These are phyloP conservation scores for Geotrichum bryndzae DNA, from an alignment of 1,139 yeast genomes.

Conservation along the genomic window DNA sequence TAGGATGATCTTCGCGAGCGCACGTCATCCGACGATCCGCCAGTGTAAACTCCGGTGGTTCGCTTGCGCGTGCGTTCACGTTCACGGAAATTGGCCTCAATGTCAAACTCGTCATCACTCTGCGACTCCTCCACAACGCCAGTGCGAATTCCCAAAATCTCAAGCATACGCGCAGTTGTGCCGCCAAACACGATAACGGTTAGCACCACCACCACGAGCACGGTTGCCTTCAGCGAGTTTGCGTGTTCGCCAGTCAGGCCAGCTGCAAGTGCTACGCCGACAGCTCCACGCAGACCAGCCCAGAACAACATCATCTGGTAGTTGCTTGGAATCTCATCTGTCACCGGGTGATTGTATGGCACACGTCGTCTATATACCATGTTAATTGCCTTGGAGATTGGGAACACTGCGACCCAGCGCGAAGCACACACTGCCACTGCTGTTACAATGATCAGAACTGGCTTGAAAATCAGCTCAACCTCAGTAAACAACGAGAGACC, in stretches of 20 bases:
- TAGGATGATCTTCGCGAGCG: slow-evolving; percentile 23
- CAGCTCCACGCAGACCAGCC: slow-evolving; percentile 99
- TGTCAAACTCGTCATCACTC: slow-evolving; percentile 92
- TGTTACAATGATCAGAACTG: slow-evolving; percentile 82
- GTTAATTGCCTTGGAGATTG: slow-evolving; percentile 77
- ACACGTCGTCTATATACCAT: slow-evolving; percentile 62
- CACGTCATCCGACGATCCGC: slow-evolving; percentile 3
- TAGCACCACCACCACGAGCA: slow-evolving; percentile 88
- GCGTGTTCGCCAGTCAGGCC: slow-evolving; percentile 94
- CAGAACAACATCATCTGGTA: slow-evolving; percentile 99
- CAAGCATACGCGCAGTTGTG: slow-evolving; percentile 96
- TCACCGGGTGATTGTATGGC: slow-evolving; percentile 39
- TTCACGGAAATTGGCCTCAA: slow-evolving; percentile 54
- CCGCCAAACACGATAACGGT: slow-evolving; percentile 97
- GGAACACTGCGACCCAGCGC: slow-evolving; percentile 97
- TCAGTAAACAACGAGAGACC: slow-evolving; percentile 94
- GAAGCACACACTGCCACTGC: slow-evolving; percentile 89
- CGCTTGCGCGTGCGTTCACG: slow-evolving; percentile 31
- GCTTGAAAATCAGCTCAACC: slow-evolving; percentile 91
- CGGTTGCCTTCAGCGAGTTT: slow-evolving; percentile 85
- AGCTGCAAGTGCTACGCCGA: slow-evolving; percentile 97
- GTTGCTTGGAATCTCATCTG: slow-evolving; percentile 85
- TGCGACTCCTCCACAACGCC: slow-evolving; percentile 81
- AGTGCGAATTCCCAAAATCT: slow-evolving; percentile 83
- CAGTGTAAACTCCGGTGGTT: not conserved